These are phyloP conservation scores for Coccomyxa subellipsoidea DNA, from an alignment of 163 green algal genomes.

Conservation along the genomic window DNA sequence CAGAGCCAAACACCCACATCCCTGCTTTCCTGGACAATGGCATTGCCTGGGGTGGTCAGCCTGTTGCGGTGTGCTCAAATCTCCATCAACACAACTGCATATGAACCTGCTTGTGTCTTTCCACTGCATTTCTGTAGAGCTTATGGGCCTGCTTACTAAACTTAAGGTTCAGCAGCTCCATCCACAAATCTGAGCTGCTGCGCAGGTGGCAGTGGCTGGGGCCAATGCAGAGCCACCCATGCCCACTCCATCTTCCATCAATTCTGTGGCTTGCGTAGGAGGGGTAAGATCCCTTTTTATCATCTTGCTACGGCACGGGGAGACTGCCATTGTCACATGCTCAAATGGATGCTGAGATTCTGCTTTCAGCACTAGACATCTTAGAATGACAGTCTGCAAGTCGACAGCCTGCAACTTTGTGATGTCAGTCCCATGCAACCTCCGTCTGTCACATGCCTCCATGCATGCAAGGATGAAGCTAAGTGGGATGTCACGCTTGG, in stretches of 20 bases:
- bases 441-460: no score
- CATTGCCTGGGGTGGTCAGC: slow-evolving; percentile 39
- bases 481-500: no score
- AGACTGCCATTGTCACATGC: no score
- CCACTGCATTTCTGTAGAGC: neutral
- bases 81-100: no score
- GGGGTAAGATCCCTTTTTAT: no score
- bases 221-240: neutral
- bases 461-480: no score
- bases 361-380: no score
- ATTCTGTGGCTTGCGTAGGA: neutral
- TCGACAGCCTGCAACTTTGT: neutral
- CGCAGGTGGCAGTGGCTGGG: neutral
- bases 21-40: slow-evolving; percentile 36
- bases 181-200: neutral
- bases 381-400: neutral
- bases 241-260: neutral
- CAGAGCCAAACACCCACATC: slow-evolving; percentile 40
- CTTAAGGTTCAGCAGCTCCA: neutral
- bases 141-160: neutral
- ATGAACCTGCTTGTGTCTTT: neutral
- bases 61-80: slow-evolving; percentile 10
- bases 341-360: no score
- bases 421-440: no score
- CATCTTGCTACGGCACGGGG: no score